phyloP scores from a whole-genome alignment of 495 filamentous ascomycete species.

The Penicillium desertorum region DNA sequence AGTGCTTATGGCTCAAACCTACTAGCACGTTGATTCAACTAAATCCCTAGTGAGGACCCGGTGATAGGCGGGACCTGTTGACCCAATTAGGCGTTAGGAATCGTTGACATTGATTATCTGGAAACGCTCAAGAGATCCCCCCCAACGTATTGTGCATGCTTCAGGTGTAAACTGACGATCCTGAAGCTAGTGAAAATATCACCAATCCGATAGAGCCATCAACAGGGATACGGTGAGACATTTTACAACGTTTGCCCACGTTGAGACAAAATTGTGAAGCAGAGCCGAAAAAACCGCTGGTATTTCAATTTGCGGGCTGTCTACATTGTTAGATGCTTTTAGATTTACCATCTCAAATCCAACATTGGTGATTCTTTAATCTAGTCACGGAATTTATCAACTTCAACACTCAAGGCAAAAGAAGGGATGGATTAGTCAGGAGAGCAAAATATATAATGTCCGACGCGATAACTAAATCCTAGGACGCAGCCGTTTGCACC shows the following conservation, averaged over 20 bases:
- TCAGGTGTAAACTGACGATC: not conserved
- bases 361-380: too few species aligned
- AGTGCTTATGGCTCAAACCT: constrained; percentile 1
- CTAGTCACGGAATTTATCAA: too few species aligned
- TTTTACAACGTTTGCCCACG: not conserved
- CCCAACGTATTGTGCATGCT: not conserved
- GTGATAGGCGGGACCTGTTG: too few species aligned
- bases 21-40: constrained; percentile 1
- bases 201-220: not conserved
- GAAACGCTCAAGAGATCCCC: not conserved
- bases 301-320: not conserved
- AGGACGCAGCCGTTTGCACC: not conserved
- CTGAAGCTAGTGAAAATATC: not conserved
- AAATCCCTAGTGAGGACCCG: not conserved
- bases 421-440: too few species aligned
- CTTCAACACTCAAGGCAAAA: too few species aligned
- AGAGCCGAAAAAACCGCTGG: not conserved
- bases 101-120: constrained; percentile 1
- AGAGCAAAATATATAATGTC: too few species aligned
- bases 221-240: not conserved
- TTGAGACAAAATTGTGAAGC: not conserved
- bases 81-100: not conserved
- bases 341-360: too few species aligned
- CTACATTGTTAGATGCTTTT: too few species aligned
- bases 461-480: not conserved